Evolutionary conservation across 371 early-diverging fungal genomes (phyloP).

Genomic region (Furculomyces boomerangus): DNA sequence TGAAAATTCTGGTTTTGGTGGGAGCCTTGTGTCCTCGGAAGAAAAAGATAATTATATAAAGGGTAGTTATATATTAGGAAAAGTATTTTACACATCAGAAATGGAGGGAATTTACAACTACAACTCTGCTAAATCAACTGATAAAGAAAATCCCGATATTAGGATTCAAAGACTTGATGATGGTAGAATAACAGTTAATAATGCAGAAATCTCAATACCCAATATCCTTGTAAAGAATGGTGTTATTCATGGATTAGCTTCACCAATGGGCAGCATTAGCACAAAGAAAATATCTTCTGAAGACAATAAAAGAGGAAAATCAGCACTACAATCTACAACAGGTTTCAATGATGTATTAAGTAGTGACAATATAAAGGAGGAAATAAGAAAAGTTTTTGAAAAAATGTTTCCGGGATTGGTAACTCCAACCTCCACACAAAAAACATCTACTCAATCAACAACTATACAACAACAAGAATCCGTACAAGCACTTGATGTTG

Average conservation of each 20-base stretch:
- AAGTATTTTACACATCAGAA: not conserved
- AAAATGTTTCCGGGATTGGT: no score
- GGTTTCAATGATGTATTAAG: no score
- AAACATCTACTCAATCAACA: no score
- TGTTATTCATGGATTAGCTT: not conserved
- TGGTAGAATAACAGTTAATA: not conserved
- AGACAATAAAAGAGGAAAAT: no score
- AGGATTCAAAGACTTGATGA: not conserved
- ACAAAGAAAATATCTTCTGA: no score
- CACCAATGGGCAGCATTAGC: not conserved
- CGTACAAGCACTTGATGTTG: no score
- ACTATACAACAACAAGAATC: no score
- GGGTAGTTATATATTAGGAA: not conserved
- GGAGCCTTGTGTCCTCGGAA: not conserved
- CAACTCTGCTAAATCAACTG: not conserved
- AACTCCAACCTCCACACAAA: no score
- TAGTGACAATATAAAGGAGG: no score
- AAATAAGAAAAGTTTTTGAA: no score
- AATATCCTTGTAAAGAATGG: conserved; percentile 1
- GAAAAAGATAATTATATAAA: not conserved
- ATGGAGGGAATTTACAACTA: not conserved
- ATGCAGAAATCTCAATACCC: not conserved
- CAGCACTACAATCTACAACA: no score
- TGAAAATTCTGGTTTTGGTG: not conserved
- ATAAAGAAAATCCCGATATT: not conserved